Percentiles rank a stretch among this genome's conserved stretches.
Evolutionary conservation across 1,284 basidiomycete genomes (phyloP).

Genomic region (Chondrostereum purpureum): DNA sequence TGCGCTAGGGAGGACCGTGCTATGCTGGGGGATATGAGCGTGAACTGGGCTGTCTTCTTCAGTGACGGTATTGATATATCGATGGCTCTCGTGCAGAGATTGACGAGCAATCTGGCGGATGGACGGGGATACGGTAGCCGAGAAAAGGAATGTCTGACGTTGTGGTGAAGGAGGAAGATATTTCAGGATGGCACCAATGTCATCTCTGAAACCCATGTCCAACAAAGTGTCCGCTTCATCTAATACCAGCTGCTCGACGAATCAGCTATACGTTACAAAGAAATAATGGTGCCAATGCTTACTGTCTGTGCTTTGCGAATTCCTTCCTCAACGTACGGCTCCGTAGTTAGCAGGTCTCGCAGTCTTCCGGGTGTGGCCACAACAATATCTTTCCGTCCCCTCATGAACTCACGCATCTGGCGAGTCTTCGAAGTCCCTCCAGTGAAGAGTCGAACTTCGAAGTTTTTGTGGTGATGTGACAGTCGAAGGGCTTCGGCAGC

Average conservation of each 20-base stretch:
- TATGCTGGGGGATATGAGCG: conserved; percentile 80
- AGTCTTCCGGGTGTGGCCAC: conserved; percentile 92
- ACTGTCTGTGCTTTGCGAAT: conserved; percentile 58
- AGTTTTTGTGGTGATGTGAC: conserved; percentile 55
- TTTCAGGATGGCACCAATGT: conserved; percentile 72
- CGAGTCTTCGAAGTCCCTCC: conserved; percentile 68
- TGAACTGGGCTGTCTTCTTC: conserved; percentile 55
- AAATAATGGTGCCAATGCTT: conserved; percentile 23
- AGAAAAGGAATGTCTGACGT: conserved; percentile 4
- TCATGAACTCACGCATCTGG: conserved; percentile 67
- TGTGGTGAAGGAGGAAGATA: conserved; percentile 45
- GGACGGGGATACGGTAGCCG: conserved; percentile 39
- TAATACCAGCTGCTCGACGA: conserved; percentile 72
- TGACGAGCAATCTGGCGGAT: conserved; percentile 58
- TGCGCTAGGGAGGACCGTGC: conserved; percentile 66
- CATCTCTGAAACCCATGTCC: conserved; percentile 94
- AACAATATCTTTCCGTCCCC: conserved; percentile 74
- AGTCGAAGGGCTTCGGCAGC: conserved; percentile 79
- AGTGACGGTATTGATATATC: conserved; percentile 58
- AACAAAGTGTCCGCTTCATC: conserved; percentile 96
- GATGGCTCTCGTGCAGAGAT: conserved; percentile 48
- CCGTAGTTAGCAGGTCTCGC: conserved; percentile 69
- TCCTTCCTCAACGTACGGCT: conserved; percentile 48
- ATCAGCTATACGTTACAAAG: conserved; percentile 3
- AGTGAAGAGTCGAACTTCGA: conserved; percentile 73